Evolutionary conservation across 2,329 filamentous ascomycete genomes (phyloP).

Genomic region (Colletotrichum sublineola): DNA sequence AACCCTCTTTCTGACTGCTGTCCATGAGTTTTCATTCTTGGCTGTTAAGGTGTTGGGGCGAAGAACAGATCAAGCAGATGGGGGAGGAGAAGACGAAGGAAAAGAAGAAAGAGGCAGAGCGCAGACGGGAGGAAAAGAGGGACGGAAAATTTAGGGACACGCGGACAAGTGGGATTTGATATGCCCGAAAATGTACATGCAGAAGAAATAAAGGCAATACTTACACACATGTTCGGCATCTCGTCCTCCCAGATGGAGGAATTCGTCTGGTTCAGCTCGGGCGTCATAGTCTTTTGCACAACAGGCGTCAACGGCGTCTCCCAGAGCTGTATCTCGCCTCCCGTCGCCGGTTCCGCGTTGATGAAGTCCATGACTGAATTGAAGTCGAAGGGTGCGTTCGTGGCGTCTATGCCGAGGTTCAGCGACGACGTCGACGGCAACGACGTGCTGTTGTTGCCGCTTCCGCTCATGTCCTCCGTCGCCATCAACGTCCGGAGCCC

Average conservation of each 20-base stretch:
- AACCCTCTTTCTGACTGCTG: slow-evolving; percentile 20
- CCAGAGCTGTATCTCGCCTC: slow-evolving; percentile 39
- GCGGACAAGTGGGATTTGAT: not conserved
- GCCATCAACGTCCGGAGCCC: slow-evolving; percentile 15
- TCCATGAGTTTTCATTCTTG: slow-evolving; percentile 16
- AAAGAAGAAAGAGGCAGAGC: not conserved
- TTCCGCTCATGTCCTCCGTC: slow-evolving; percentile 13
- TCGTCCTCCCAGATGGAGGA: slow-evolving; percentile 20
- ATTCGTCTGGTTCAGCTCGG: slow-evolving; percentile 17
- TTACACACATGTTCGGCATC: slow-evolving; percentile 18
- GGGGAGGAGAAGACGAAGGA: not conserved
- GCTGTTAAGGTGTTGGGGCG: not conserved
- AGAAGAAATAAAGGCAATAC: not conserved
- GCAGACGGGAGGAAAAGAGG: not conserved
- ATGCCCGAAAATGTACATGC: not conserved
- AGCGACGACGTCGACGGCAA: slow-evolving; percentile 45
- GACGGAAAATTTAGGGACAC: not conserved
- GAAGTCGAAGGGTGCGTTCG: slow-evolving; percentile 50
- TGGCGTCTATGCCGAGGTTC: slow-evolving; percentile 36
- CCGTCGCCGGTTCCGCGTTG: slow-evolving; percentile 31
- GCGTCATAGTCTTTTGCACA: slow-evolving; percentile 21
- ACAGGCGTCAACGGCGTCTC: slow-evolving; percentile 32
- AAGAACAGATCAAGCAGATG: not conserved
- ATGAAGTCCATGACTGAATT: slow-evolving; percentile 42
- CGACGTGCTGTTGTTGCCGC: slow-evolving; percentile 20